Evolutionary conservation across 2,329 filamentous ascomycete genomes (phyloP), one percentile per base, ranked within the genome.

Genomic region (Eurotiales sp.): DNA sequence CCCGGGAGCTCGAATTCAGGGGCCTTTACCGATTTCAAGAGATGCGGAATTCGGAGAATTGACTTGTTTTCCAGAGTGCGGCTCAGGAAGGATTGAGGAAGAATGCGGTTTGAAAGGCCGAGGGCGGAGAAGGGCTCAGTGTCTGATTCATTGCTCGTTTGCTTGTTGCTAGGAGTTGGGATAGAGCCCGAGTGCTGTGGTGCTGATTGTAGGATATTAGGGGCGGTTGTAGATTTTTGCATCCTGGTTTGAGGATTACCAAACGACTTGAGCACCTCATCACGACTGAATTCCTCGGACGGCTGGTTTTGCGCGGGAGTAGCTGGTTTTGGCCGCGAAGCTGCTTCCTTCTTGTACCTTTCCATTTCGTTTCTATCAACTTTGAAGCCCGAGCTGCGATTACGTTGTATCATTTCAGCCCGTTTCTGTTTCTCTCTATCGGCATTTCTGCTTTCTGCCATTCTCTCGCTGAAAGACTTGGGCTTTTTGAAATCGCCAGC

Each of bases 1-100:
- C 95, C 91, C 3, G 84, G 84, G 0, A 92, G 79, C 30, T 87
- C 81, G 65, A 88, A 99, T 27, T 87, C 80, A 0, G 93, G 93
- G 1, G 84, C 83, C 69, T 91, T 95, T 56, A 99, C 84, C 11
- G 81, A 80, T 60, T 84, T 86, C 10, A 97, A 75, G 4, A 99
- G 76, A 57, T 95, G 87, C 5, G 92, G 88, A 55, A 99, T 79
- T 1, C 80, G 80, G 59, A 90, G 87, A 2, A 86, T 77, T 47
- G 87, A 88, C 68, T 93, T 96, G 29, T 83, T 84, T 5, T 84
- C 77, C 12, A 99, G 77, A 3, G 88, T 88, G 21, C 91, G 84
- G 2, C 87, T 84, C 19, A 99, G 76, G 15, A 87, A 85, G 19
- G 82, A 81, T 67, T 97, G 91, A 2, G 90, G 87, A 41, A 97